Conservation (phyloP, 2,329 filamentous ascomycete genomes). For the Rhynchosporium secalis region DNA sequence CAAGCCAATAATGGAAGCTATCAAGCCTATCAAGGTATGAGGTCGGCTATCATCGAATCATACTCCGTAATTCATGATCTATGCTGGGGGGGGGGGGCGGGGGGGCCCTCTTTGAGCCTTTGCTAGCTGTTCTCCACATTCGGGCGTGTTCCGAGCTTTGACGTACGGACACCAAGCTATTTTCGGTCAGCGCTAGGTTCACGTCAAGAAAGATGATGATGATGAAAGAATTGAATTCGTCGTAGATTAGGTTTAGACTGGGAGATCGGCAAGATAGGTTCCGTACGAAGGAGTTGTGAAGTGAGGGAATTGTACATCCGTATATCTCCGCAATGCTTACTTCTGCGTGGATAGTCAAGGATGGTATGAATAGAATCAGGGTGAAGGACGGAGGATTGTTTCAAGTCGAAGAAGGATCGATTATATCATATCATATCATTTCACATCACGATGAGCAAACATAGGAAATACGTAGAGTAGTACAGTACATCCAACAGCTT, state of each 20-base stretch:
- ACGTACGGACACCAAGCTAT: not conserved
- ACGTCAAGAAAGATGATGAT: not conserved
- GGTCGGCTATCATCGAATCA: conserved; percentile 14
- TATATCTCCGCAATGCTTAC: not conserved
- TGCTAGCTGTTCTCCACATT: not conserved
- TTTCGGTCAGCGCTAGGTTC: not conserved
- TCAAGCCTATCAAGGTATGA: not conserved
- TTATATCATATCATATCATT: not conserved
- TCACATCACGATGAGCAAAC: conserved; percentile 6
- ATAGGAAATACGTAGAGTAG: not conserved
- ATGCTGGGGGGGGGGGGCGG: no score
- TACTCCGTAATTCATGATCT: not conserved
- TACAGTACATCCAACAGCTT: not conserved
- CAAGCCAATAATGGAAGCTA: not conserved
- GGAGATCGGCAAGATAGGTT: not conserved
- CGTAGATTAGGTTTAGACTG: no score
- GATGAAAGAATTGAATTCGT: no score
- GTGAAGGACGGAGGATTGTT: not conserved
- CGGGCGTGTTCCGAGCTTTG: not conserved
- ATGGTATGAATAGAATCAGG: not conserved
- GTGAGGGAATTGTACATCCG: not conserved
- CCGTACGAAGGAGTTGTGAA: not conserved
- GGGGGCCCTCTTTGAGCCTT: no score
- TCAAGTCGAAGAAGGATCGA: conserved; percentile 6
- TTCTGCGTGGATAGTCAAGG: not conserved